These are phyloP conservation scores for Oryza officinalis DNA, from an alignment of 176 grass and related monocot species.

Conservation along the genomic window DNA sequence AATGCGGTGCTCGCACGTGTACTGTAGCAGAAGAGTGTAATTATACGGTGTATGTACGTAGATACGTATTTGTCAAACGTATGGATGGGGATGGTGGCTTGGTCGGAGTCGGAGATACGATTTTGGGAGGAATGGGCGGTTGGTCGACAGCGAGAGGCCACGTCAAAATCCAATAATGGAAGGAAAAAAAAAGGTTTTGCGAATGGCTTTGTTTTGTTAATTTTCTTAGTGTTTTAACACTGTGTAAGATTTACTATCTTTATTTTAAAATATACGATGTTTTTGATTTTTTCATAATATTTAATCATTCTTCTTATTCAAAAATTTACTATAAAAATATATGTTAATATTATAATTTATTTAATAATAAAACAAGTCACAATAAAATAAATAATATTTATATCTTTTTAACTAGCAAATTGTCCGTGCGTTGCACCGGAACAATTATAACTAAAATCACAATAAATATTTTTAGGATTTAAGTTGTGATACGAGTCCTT, in stretches of 20 bases:
- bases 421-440: no score
- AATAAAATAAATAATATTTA: no score
- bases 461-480: no score
- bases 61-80: constrained; percentile 3
- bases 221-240: neutral
- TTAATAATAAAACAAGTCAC: no score
- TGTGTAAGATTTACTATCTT: neutral
- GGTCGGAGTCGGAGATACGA: neutral
- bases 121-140: constrained; percentile 26
- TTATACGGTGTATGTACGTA: neutral
- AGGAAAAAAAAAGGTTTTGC: neutral
- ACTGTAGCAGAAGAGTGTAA: neutral
- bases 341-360: no score
- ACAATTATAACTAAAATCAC: no score
- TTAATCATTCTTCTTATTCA: no score
- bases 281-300: no score
- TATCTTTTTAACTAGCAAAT: no score
- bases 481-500: no score
- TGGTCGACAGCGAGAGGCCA: constrained; percentile 23
- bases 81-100: neutral
- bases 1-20: constrained; percentile 11
- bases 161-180: neutral
- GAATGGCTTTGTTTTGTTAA: neutral
- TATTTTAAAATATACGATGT: no score
- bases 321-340: no score